Conservation (phyloP, 2,329 filamentous ascomycete species). For the Dactylellina sp. region DNA sequence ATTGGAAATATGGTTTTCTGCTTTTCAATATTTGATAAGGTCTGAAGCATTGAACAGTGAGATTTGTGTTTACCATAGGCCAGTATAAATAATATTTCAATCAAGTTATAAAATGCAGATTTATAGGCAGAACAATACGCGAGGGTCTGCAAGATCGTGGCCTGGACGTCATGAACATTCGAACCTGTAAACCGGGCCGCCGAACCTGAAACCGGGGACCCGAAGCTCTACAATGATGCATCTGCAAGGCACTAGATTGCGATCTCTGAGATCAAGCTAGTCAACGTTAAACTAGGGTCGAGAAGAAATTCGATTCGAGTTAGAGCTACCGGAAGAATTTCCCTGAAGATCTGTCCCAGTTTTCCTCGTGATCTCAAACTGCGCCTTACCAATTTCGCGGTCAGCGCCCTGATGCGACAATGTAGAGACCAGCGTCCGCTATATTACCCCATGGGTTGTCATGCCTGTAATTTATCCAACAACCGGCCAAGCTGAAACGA, state of each 20-base stretch:
- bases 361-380: constrained; percentile 1
- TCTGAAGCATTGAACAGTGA: background rate
- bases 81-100: constrained; percentile 12
- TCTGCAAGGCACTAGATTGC: background rate
- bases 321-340: constrained; percentile 15
- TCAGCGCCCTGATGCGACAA: no score
- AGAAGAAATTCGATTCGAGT: background rate
- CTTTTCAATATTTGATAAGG: no score
- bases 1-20: no score
- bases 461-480: constrained; percentile 23
- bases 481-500: constrained; percentile 42
- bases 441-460: background rate
- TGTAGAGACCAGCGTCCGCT: background rate
- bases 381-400: background rate
- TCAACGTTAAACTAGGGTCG: background rate
- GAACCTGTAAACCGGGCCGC: constrained; percentile 25
- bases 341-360: background rate
- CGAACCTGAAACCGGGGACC: constrained; percentile 16
- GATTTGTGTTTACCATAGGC: background rate
- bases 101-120: background rate
- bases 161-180: constrained; percentile 6
- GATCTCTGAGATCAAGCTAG: constrained; percentile 17
- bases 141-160: background rate
- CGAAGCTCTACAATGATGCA: constrained; percentile 6
- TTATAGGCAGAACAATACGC: background rate